Evolutionary conservation across 139 green algal genomes (phyloP), one percentile per base, ranked within the genome.

Genomic region (Nannochloris sp.): DNA sequence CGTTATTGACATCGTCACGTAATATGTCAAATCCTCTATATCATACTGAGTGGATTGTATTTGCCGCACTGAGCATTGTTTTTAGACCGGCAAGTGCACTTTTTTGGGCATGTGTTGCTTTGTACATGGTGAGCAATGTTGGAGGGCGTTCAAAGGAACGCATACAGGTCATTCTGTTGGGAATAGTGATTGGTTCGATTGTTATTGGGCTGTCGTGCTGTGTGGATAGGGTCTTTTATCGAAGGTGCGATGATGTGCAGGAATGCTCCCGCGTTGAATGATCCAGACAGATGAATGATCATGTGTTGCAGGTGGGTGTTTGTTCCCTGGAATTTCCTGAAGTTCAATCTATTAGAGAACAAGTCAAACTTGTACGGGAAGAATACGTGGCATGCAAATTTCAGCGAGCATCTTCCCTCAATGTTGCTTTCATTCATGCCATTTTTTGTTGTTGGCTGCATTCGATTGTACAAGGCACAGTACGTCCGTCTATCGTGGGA

Each of bases 311-410:
- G 77, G 23, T 84, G 76, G 76, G 65, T 83, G 30, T 31, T 79
- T 46, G 73, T 77, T 6, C 71, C 79, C 14, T 85, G 75, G 79
- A 48, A 88, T 44, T 90, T 90, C 49, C 28, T 86, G 11, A 70
- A 66, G 4, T 91, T 90, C 67, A 90, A 91, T 60, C 28, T 91
- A 23, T 49, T 90, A 10, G n/a, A 67, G 1, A 72, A 55, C 2
- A 68, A 63, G 5, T 80, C 74, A n/a, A 61, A 53, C 6, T 36
- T 66, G 51, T 91, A 91, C 49, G 83, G 83, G 12, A 48, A 28
- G 1, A 84, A 90, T 65, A 59, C 78, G 13, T 91, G 84, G 81
- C 82, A 91, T 68, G 91, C 83, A 82, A 82, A 87, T 65, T 36
- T 87, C 31, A 80, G 49, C 0, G 51, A 74, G 37, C 72, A 74